Base-by-base conservation (phyloP, 2,329 filamentous ascomycete genomes). In the Penicillium polonicum region DNA sequence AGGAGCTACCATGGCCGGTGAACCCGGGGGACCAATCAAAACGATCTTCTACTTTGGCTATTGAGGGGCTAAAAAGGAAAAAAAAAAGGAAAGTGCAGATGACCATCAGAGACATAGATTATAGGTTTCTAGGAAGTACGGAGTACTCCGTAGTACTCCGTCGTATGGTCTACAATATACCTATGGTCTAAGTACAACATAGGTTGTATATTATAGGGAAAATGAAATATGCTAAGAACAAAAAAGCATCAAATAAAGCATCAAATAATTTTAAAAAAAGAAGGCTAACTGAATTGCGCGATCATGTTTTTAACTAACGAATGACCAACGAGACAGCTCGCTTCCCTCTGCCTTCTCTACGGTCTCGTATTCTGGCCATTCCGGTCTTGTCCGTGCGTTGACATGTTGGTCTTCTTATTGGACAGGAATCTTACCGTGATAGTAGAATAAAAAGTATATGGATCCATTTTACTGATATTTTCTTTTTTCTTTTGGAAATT, bases 361-460 rank as follows among this genome's bases (percentile, higher is more conserved):
- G 43, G 44, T 52, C 36, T 60, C 58, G 62, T 65, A 64, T 65
- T 62, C 55, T 63, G 31, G 55, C 60, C 60, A 64, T 65, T 65
- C 60, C 63, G 53, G 49, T 23, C 59, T 23, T 52, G 61, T 65
- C 61, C 61, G 63, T 65, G 63, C 61, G 60, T 51, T 39, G 31
- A 33, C 31, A 29, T 43, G 3, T 48, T 52, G 25, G 19, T 31
- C 48, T 31, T 42, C 48, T 46, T 19, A 59, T 64, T 61, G 62
- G 62, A 52, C 43, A 48, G 55, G 48, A 64, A 64, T 64, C 51
- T 48, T 48, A 59, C 45, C 31, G 17, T 38, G 46, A 58, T 55
- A 45, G 45, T 39, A 43, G 31, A 17, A 17, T 4, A 9, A 38
- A 44, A 50, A 38, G 48, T 42, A 38, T 42, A 38, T 42, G 35